Evolutionary conservation across 805 yeast species (phyloP), one percentile per base, ranked within the genome.

Genomic region (Scheffersomyces coipomensis): DNA sequence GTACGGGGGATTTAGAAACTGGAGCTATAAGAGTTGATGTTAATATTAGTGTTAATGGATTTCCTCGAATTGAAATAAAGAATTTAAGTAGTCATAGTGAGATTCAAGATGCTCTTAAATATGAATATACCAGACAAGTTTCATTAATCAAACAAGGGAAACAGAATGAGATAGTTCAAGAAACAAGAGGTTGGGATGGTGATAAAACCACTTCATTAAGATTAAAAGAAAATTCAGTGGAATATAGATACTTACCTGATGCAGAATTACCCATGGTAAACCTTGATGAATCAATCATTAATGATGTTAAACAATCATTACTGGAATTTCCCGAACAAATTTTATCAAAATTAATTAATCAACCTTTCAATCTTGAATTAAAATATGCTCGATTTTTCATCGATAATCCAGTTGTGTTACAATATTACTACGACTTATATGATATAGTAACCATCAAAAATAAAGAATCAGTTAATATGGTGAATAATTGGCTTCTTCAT

Each of bases 21-120:
- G 99, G 99, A 5, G 93, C 97, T 0, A 84, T 93, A 75, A 73
- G 99, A 52, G 93, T 91, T 4, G 99, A 93, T 55, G 98, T 88
- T 8, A 93, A 93, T 49, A 75, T 93, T n/a, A 85, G 95, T 18
- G 81, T 91, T 5, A 78, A 79, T 45, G 76, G 75, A 13, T 80
- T 83, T 40, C 72, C 80, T 30, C 64, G 98, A 43, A 88, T 91
- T 17, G 99, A 93, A 53, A 75, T 93, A 52, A 93, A 93, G 58
- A 93, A 93, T 59, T 66, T 93, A 49, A 85, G 96, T 8, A 87
- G 90, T 22, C 82, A 89, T 0, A 75, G 88, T 12, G 90, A 95
- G 6, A 87, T 91, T 13, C 66, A 76, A 11, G 78, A 76, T 38
- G 97, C 99, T 0, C 75, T 89, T 19, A 72, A 75, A 44, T 78